These are phyloP conservation scores for Ulmus americana DNA, from an alignment of 331 rosid species.

Conservation along the genomic window DNA sequence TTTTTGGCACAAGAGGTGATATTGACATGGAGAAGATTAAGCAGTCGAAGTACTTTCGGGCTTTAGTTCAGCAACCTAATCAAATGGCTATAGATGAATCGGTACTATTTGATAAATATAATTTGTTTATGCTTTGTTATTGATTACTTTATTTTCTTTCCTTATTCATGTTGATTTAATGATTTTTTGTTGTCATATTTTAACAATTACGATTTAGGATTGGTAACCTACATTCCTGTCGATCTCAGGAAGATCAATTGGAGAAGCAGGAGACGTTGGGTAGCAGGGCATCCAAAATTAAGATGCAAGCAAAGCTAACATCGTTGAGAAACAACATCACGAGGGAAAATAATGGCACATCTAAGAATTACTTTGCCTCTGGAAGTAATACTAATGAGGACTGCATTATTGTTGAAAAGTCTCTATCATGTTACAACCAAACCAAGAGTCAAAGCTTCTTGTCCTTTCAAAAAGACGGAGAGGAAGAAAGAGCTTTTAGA, in stretches of 20 bases:
- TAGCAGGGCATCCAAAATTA: conserved; percentile 34
- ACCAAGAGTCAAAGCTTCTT: conserved; percentile 33
- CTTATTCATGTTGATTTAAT: not conserved
- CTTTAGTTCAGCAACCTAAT: conserved; percentile 44
- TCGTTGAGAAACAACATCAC: conserved; percentile 38
- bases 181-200: not conserved
- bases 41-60: conserved; percentile 69
- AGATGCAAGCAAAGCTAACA: conserved; percentile 45
- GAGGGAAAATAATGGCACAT: conserved; percentile 32
- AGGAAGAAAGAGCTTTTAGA: conserved; percentile 48
- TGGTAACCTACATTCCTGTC: conserved; percentile 4
- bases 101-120: conserved; percentile 21
- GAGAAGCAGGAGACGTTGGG: conserved; percentile 38
- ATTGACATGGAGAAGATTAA: conserved; percentile 60
- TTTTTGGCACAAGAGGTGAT: conserved; percentile 52
- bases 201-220: not conserved
- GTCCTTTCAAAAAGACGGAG: conserved; percentile 37
- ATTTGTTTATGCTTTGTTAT: not conserved
- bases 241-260: conserved; percentile 39
- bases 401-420: conserved; percentile 46
- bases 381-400: conserved; percentile 43
- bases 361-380: conserved; percentile 32
- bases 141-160: not conserved
- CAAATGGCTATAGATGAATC: conserved; percentile 32
- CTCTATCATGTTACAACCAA: conserved; percentile 29